Percentiles rank a stretch among this genome's conserved stretches.
Conservation (phyloP, 352 stramenopile species). For the Pythium grandisporangium region DNA sequence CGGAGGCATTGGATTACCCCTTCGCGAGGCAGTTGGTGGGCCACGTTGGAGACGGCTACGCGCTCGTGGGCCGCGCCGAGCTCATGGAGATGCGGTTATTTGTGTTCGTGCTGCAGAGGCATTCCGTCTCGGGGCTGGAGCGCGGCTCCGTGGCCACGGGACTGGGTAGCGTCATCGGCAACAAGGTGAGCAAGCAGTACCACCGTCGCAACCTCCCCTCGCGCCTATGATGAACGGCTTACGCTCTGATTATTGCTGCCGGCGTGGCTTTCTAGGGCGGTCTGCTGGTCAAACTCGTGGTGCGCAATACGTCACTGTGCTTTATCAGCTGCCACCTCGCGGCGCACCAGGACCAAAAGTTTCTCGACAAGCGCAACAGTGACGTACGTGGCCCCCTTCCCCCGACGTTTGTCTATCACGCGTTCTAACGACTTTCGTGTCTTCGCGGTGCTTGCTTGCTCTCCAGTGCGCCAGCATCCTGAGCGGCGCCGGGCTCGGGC, state of each 20-base stretch:
- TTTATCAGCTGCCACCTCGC: constrained; percentile 84
- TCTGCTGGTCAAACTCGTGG: constrained; percentile 60
- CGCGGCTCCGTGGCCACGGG: constrained; percentile 66
- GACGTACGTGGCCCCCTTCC: constrained; percentile 34
- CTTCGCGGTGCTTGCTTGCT: not conserved
- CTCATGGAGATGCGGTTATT: constrained; percentile 80
- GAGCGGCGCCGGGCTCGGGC: constrained; percentile 38
- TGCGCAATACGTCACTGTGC: constrained; percentile 76
- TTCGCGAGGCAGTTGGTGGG: constrained; percentile 51
- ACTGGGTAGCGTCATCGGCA: constrained; percentile 69
- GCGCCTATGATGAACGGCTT: not conserved
- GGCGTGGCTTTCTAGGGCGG: constrained; percentile 61
- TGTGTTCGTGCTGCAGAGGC: constrained; percentile 52
- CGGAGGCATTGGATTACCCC: constrained; percentile 49
- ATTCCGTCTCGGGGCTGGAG: constrained; percentile 49
- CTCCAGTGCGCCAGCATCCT: constrained; percentile 68
- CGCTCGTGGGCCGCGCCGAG: constrained; percentile 56
- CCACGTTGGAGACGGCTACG: constrained; percentile 52
- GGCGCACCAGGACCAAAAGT: constrained; percentile 79
- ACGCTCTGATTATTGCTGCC: too few species aligned
- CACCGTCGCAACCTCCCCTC: not conserved
- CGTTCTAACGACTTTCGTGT: not conserved
- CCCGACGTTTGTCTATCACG: not conserved
- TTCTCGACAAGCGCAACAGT: constrained; percentile 76
- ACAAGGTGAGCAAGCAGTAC: constrained; percentile 43